Base-by-base conservation (phyloP, 2,329 filamentous ascomycete genomes). In the Xylaria sp. region DNA sequence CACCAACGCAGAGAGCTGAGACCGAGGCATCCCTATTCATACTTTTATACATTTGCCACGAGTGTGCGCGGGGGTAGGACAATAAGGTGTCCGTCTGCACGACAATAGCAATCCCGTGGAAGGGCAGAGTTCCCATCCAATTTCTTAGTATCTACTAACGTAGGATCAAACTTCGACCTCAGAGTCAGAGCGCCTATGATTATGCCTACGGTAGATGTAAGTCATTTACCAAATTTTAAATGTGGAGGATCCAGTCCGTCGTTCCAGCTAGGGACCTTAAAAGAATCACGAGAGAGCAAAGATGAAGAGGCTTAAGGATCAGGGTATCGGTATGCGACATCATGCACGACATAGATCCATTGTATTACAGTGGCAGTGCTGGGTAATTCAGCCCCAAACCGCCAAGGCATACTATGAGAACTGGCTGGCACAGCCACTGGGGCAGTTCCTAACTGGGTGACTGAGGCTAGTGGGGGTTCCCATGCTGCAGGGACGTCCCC, bases 321-420 rank as follows among this genome's bases (percentile, higher is more conserved):
- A n/a, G 50, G 20, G 23, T 28, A 18, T 10, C 6, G 15, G n/a
- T 18, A 51, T 25, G 48, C 23, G 9, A 25, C 41, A n/a, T 46
- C 13, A 54, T 54, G 51, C 51, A 54, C 25, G 25, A 54, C 51
- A 54, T 54, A 28, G 13, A 3, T 28, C n/a, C n/a, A n/a, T n/a
- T n/a, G 23, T 23, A 18, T n/a, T 18, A 3, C 2, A 20, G 50
- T 52, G 23, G 50, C 50, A 28, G 20, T 18, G 54, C 13, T 8
- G 34, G n/a, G n/a, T n/a, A 23, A 2, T 8, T 25, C 25, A 25
- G 9, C 23, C 50, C 12, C 25, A 54, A 18, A 18, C 28, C 28
- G 25, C 51, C 25, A 31, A 54, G 50, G 50, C 50, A 28, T 52
- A 52, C 23, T 37, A 37, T 37, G 34, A 37, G 34, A 9, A 8